phyloP scores from a whole-genome alignment of 2,329 filamentous ascomycete genomes.

The Ophiostoma sp. region DNA sequence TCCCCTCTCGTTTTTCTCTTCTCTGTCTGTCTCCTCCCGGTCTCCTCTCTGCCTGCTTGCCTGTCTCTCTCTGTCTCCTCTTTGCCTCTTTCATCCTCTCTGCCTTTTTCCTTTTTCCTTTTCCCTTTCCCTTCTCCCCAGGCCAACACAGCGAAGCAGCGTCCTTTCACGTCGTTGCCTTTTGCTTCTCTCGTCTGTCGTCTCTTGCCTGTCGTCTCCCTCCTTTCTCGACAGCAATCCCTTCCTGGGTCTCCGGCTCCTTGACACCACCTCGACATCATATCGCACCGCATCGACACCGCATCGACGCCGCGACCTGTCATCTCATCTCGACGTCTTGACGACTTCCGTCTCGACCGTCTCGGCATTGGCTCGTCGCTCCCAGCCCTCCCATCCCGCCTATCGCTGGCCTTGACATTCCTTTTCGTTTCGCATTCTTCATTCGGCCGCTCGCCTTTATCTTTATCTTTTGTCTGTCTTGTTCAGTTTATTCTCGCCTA shows the following conservation, averaged over 20 bases:
- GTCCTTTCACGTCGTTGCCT: constrained; percentile 14
- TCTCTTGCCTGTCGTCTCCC: not conserved
- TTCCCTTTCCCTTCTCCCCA: constrained; percentile 15
- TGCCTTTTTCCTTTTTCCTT: constrained; percentile 4
- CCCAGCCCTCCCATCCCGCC: not conserved
- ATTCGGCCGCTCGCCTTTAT: constrained; percentile 3
- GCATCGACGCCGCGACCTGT: not conserved
- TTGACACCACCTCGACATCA: not conserved
- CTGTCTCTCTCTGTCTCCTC: not conserved
- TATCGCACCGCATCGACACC: not conserved
- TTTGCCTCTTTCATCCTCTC: not conserved
- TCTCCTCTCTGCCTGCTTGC: not conserved
- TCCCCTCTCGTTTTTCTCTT: constrained; percentile 11
- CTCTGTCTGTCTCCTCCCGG: not conserved
- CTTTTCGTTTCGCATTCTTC: not conserved
- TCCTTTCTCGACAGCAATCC: not conserved
- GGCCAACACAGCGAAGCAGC: constrained; percentile 16
- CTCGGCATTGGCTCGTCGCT: not conserved
- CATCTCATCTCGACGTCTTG: not conserved
- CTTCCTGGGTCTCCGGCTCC: constrained; percentile 1
- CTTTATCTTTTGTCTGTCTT: not conserved
- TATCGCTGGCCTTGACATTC: not conserved
- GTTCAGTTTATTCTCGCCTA: not conserved
- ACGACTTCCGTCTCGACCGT: not conserved
- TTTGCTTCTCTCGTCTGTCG: constrained; percentile 8